Percentiles rank a stretch among this genome's conserved stretches.
Evolutionary conservation across 805 yeast genomes (phyloP).

Genomic region (Wickerhamomyces hampshirensis): DNA sequence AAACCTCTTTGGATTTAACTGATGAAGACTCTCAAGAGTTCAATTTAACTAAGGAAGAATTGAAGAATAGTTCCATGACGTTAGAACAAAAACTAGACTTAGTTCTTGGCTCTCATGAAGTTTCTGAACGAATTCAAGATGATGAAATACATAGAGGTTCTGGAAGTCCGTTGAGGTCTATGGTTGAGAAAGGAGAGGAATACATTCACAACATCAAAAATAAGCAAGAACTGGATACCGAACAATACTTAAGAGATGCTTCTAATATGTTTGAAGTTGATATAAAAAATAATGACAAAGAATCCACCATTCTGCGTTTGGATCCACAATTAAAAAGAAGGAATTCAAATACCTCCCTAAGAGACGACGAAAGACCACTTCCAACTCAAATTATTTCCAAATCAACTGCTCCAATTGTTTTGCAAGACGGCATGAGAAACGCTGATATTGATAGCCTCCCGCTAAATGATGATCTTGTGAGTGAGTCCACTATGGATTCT

Average conservation of each 20-base stretch:
- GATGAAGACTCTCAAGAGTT: constrained; percentile 25
- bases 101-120: constrained; percentile 28
- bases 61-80: constrained; percentile 24
- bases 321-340: constrained; percentile 25
- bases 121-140: constrained; percentile 19
- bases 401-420: constrained; percentile 10
- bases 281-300: constrained; percentile 27
- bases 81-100: constrained; percentile 43
- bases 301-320: constrained; percentile 19
- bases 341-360: constrained; percentile 20
- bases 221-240: constrained; percentile 20
- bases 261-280: constrained; percentile 30
- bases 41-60: constrained; percentile 24
- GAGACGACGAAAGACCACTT: constrained; percentile 22
- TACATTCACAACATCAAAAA: constrained; percentile 20
- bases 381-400: constrained; percentile 11
- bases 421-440: constrained; percentile 17
- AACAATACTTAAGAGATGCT: constrained; percentile 25
- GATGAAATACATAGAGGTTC: constrained; percentile 22
- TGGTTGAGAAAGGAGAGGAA: constrained; percentile 19
- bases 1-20: constrained; percentile 21
- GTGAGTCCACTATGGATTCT: constrained; percentile 19
- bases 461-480: constrained; percentile 10
- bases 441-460: constrained; percentile 3
- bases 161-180: constrained; percentile 19